Evolutionary conservation across 441 rosid species (phyloP), one percentile per base, ranked within the genome.

Genomic region (Pelargonium exstipulatum): DNA sequence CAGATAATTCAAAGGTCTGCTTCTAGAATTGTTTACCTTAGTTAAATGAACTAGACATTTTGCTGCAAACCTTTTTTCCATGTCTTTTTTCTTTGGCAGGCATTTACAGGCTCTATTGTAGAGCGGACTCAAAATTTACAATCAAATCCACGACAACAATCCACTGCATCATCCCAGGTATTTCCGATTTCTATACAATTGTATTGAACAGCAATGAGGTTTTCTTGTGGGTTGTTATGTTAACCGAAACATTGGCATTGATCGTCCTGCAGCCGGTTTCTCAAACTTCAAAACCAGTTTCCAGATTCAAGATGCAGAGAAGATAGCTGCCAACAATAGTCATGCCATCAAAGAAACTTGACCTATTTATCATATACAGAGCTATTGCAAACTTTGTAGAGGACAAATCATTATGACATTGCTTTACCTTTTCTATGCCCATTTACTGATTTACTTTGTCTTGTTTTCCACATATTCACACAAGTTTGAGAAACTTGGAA

Each of bases 301-400:
- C 98, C 69, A 86, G 95, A 81, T 93, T 90, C 81, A 89, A 77
- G 82, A 78, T 83, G 83, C 87, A 78, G 75, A 82, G 90, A 74
- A 81, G 74, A 61, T 83, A 89, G 83, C 61, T 66, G 53, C 20
- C 29, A 40, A 61, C 18, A 58, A 2, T 29, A 2, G 35, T 29
- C 35, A 29, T 29, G 35, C 5, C 35, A 4, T 29, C 4, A 4
- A 29, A 29, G 35, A 29, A 29, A 29, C 35, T 29, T 29, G 35
- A 29, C 35, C 35, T 29, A 29, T 29, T 29, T 3, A 29, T 29
- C 35, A 29, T 29, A 29, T 29, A 29, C 35, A 29, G 35, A 29
- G 35, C 4, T 29, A 2, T 29, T 29, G 35, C 35, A 29, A 29
- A 29, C 3, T 29, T 29, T 29, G 35, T 29, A 29, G 2, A 29